Conservation (phyloP, 257 asterid genomes). For the Capsicum chinense region DNA sequence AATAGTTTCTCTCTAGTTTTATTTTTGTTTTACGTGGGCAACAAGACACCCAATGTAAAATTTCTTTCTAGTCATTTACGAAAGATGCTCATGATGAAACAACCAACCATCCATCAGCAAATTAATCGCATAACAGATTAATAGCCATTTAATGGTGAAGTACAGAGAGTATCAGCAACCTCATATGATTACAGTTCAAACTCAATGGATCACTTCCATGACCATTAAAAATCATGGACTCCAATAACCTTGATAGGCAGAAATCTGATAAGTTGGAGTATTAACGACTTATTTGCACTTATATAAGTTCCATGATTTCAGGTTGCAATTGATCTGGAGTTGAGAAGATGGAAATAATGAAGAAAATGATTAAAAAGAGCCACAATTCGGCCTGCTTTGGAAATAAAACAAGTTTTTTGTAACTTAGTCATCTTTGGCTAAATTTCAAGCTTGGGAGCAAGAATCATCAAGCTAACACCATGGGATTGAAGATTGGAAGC, state of each 20-base stretch:
- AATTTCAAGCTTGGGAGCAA: background rate
- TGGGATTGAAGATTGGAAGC: background rate
- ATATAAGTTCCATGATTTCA: background rate
- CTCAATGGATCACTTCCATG: background rate
- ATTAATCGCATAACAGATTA: background rate
- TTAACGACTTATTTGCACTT: background rate
- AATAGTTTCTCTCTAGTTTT: no score
- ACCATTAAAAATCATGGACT: background rate
- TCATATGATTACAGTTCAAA: background rate
- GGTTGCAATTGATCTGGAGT: constrained; percentile 10
- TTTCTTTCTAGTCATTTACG: background rate
- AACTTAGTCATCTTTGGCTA: background rate
- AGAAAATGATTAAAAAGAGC: background rate
- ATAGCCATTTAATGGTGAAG: background rate
- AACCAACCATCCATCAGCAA: background rate
- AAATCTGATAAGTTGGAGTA: background rate
- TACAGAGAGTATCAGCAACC: background rate
- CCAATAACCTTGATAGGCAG: background rate
- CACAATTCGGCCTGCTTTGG: background rate
- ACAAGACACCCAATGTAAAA: background rate
- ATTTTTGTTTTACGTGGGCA: no score
- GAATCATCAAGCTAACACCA: background rate
- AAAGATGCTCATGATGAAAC: background rate
- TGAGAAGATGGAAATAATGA: background rate
- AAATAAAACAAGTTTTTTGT: background rate